phyloP scores from a whole-genome alignment of 257 asterid species.

The Salvia rosmarinus region DNA sequence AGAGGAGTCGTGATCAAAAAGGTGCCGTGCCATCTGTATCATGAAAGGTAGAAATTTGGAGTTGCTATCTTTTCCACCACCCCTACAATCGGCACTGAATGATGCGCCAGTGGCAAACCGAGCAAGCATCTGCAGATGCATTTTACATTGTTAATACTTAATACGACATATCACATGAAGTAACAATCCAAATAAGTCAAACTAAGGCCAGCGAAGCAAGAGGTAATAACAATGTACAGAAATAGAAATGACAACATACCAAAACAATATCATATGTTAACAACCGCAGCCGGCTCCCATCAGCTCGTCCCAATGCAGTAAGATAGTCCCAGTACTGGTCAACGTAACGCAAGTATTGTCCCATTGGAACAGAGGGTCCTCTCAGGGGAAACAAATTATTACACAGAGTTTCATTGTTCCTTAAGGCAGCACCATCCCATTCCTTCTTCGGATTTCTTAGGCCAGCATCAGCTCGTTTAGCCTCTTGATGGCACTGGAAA shows the following conservation, averaged over 20 bases:
- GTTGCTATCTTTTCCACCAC: constrained; percentile 98
- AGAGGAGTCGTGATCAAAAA: constrained; percentile 80
- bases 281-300: constrained; percentile 92
- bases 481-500: constrained; percentile 99
- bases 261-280: constrained; percentile 90
- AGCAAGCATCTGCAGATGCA: constrained; percentile 83
- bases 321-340: constrained; percentile 99
- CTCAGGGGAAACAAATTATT: constrained; percentile 88
- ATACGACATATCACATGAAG: background rate
- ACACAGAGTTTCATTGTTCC: constrained; percentile 94
- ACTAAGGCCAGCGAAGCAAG: background rate
- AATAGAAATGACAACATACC: constrained; percentile 52
- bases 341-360: constrained; percentile 79
- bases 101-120: constrained; percentile 98
- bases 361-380: constrained; percentile 83
- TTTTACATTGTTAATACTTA: background rate
- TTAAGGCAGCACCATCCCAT: constrained; percentile 99
- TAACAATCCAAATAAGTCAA: background rate
- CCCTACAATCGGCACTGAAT: constrained; percentile 82
- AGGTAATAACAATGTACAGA: constrained; percentile 5
- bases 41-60: constrained; percentile 80
- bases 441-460: constrained; percentile 87
- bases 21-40: constrained; percentile 96
- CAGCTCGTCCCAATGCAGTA: constrained; percentile 93
- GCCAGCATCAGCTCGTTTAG: constrained; percentile 98